Evolutionary conservation across 192 early-diverging fungal species (phyloP).

Genomic region (Backusella psychrophila): DNA sequence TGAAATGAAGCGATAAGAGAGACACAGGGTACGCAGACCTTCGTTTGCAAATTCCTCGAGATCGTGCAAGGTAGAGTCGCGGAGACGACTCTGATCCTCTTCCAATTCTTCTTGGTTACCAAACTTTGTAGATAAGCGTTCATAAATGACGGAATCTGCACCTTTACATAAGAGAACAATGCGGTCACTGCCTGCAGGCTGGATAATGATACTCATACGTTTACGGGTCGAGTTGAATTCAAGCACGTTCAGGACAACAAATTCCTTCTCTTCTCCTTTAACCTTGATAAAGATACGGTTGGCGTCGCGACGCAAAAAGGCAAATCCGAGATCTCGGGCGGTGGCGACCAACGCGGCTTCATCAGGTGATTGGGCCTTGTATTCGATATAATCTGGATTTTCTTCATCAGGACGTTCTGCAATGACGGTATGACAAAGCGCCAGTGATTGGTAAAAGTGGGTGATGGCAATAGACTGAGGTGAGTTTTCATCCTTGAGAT

Average conservation of each 20-base stretch:
- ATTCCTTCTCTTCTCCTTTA: constrained; percentile 66
- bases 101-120: constrained; percentile 38
- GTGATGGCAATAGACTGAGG: constrained; percentile 60
- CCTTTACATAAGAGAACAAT: constrained; percentile 91
- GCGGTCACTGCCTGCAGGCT: constrained; percentile 58
- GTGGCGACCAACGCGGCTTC: constrained; percentile 90
- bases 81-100: constrained; percentile 62
- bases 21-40: constrained; percentile 86
- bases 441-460: constrained; percentile 82
- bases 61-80: constrained; percentile 67
- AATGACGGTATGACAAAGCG: constrained; percentile 89
- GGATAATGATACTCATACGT: constrained; percentile 91
- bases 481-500: constrained; percentile 47
- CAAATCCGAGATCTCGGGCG: constrained; percentile 81
- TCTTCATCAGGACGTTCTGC: constrained; percentile 45
- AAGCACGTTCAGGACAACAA: constrained; percentile 66
- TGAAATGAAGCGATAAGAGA: constrained; percentile 72
- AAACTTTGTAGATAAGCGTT: constrained; percentile 54
- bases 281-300: constrained; percentile 66
- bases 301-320: constrained; percentile 72
- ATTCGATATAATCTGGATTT: constrained; percentile 61
- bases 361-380: constrained; percentile 94
- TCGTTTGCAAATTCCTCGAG: constrained; percentile 85
- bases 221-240: constrained; percentile 97
- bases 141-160: constrained; percentile 92